A percentile compares a stretch with the other conserved stretches of the same genome.
phyloP scores from a whole-genome alignment of 345 rosid genomes.

The Salix suchowensis region DNA sequence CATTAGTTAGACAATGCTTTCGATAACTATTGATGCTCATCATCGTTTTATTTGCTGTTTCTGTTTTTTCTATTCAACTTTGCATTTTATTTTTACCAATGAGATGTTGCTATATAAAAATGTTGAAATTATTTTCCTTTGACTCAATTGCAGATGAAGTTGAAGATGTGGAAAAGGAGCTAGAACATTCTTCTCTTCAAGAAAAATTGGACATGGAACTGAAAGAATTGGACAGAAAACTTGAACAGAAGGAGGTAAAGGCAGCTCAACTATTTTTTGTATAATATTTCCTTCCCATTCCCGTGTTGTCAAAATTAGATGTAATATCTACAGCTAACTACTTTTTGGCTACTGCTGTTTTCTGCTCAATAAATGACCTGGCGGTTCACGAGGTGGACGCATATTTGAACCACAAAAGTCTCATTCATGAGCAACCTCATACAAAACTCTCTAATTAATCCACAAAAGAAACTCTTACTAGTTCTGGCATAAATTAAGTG shows the following conservation, averaged over 20 bases:
- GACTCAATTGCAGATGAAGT: slow-evolving; percentile 49
- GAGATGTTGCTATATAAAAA: neutral
- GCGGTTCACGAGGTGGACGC: neutral
- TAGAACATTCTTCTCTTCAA: slow-evolving; percentile 84
- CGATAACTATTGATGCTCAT: neutral
- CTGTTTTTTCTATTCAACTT: neutral
- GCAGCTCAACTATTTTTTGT: neutral
- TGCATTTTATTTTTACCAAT: slow-evolving; percentile 6
- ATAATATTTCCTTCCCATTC: neutral
- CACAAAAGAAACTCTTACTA: neutral
- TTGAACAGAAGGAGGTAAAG: slow-evolving; percentile 90
- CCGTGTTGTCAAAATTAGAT: neutral
- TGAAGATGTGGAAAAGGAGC: slow-evolving; percentile 71
- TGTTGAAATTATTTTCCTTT: neutral
- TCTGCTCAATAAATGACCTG: neutral
- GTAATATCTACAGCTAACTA: neutral
- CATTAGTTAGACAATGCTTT: neutral
- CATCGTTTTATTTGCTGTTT: neutral
- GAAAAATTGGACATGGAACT: slow-evolving; percentile 84
- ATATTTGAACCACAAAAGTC: neutral
- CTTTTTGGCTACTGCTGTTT: neutral
- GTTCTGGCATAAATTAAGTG: neutral
- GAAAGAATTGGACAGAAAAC: slow-evolving; percentile 79
- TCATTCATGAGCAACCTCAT: neutral
- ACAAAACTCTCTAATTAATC: neutral